Base-by-base conservation (phyloP, 1,139 yeast genomes). In the Diutina rugosa region DNA sequence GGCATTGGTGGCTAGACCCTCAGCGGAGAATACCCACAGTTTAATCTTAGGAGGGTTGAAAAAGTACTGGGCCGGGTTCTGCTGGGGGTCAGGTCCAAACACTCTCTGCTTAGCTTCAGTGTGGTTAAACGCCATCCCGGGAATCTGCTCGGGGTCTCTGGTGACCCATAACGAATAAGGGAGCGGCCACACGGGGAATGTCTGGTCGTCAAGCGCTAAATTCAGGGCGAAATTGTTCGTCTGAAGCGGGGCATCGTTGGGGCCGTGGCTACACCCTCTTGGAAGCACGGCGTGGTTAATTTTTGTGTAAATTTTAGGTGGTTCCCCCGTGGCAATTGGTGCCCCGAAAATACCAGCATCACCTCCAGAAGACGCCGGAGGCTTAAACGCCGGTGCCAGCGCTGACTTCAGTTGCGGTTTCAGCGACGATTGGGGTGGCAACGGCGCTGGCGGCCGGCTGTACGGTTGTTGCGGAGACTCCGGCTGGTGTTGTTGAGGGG, bases 31-130 rank as follows among this genome's bases (percentile, higher is more conserved):
- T 7, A 73, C 75, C 62, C 74, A 72, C 46, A 78, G 74, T 63
- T 74, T 73, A 57, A 76, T 75, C 59, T 66, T 69, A 8, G 80
- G 79, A 0, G 80, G 80, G 56, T 75, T 76, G 65, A 76, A 76
- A 63, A 73, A 76, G 61, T 68, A 76, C 56, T 74, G 77, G 64
- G 68, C 78, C 0, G 77, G 76, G 53, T 65, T 64, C 12, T 72
- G 64, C 54, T 61, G 61, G 1, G 77, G 66, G 30, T 75, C 79
- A 0, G 79, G 80, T 0, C 80, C 80, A 64, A 66, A 76, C 4
- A 76, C 80, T 54, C 70, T 58, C 59, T 76, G 79, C 3, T 64
- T 57, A 3, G 72, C 71, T 2, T 72, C 77, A 1, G 80, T 75
- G 58, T 76, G 80, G 58, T 76, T 74, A 59, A 74, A 67, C 0